These are phyloP conservation scores for Orbilia quercus DNA, from an alignment of 2,329 filamentous ascomycete species.

Conservation along the genomic window DNA sequence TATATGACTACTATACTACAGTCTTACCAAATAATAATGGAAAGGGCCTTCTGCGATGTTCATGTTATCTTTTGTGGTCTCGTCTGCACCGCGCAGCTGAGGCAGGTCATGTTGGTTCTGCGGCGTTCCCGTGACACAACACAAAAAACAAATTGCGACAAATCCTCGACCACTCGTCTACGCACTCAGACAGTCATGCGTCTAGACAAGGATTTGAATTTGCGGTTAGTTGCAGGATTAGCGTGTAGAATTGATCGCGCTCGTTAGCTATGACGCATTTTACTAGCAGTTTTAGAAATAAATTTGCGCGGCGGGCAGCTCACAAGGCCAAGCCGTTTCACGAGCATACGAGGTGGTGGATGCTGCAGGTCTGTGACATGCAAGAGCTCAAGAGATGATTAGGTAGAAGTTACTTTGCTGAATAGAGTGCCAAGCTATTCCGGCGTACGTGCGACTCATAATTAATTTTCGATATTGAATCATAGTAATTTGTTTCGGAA, in stretches of 20 bases:
- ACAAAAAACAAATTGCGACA: constrained; percentile 11
- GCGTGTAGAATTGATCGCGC: background rate
- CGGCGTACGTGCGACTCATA: no score
- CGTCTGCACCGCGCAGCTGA: constrained; percentile 7
- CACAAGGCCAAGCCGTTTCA: no score
- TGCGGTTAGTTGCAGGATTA: constrained; percentile 1
- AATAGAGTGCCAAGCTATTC: no score
- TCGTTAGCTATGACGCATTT: no score
- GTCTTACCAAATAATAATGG: background rate
- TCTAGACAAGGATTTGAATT: constrained; percentile 1
- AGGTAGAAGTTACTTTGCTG: no score
- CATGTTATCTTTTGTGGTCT: constrained; percentile 16
- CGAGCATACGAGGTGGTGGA: no score
- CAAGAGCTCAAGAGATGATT: background rate
- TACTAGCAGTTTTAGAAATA: no score
- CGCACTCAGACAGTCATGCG: constrained; percentile 2
- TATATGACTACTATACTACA: background rate
- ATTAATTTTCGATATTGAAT: no score
- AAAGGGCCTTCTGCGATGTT: constrained; percentile 21
- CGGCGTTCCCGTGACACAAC: constrained; percentile 34
- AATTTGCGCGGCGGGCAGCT: no score
- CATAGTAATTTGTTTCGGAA: no score
- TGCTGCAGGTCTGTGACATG: background rate
- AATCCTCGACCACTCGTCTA: constrained; percentile 4
- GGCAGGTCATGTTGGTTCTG: constrained; percentile 2